Conservation (phyloP, 2,329 filamentous ascomycete genomes). For the Xylaria sp. region DNA sequence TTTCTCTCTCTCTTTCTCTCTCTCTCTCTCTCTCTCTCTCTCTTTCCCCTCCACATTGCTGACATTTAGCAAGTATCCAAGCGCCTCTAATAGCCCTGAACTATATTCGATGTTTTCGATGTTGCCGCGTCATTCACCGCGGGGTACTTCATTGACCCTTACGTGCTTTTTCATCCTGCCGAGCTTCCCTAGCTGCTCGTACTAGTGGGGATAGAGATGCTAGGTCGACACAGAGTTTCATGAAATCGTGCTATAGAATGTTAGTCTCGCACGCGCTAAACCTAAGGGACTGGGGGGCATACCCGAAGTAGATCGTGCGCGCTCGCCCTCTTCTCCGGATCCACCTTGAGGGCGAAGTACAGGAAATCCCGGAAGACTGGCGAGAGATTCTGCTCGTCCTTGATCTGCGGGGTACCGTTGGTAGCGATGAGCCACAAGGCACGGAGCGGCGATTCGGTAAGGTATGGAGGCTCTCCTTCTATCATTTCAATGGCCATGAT, state of each 20-base stretch:
- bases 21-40: too few relatives aligned
- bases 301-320: slow-evolving; percentile 92
- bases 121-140: neutral
- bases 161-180: slow-evolving; percentile 80
- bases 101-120: neutral
- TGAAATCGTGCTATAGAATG: slow-evolving; percentile 70
- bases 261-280: slow-evolving; percentile 22
- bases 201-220: slow-evolving; percentile 84
- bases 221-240: slow-evolving; percentile 74
- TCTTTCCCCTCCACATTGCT: too few relatives aligned
- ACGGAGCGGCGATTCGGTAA: slow-evolving; percentile 90
- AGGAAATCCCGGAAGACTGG: slow-evolving; percentile 88
- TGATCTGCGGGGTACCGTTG: slow-evolving; percentile 92
- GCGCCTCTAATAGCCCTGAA: slow-evolving; percentile 11
- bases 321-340: slow-evolving; percentile 94
- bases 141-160: slow-evolving; percentile 52
- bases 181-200: slow-evolving; percentile 79
- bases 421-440: slow-evolving; percentile 96
- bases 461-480: slow-evolving; percentile 94
- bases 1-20: too few relatives aligned
- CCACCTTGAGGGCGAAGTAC: slow-evolving; percentile 90
- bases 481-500: slow-evolving; percentile 99
- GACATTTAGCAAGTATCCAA: slow-evolving; percentile 14
- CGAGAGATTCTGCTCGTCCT: slow-evolving; percentile 84
- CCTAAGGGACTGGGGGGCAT: slow-evolving; percentile 45